A percentile compares a stretch with the other conserved stretches of the same genome.
phyloP scores from a whole-genome alignment of 768 basidiomycete genomes.

The Psilocybe cyanescens region DNA sequence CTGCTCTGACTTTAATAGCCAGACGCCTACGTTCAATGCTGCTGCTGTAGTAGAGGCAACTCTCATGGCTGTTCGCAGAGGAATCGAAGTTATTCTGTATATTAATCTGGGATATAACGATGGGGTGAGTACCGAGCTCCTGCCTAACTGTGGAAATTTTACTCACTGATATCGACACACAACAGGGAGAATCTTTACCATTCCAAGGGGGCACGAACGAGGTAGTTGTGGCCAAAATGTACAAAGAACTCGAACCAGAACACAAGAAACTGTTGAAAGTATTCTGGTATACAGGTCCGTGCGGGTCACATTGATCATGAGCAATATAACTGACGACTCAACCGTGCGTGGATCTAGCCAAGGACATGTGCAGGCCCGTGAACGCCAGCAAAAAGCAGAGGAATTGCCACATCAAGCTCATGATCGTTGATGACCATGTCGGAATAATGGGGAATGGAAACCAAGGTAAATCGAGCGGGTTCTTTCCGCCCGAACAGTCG shows the following conservation, averaged over 20 bases:
- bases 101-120: slow-evolving; percentile 16
- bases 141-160: not conserved
- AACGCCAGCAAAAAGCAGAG: slow-evolving; percentile 17
- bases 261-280: slow-evolving; percentile 8
- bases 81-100: slow-evolving; percentile 14
- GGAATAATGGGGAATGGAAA: slow-evolving; percentile 19
- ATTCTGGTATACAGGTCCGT: slow-evolving; percentile 12
- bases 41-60: slow-evolving; percentile 13
- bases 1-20: not conserved
- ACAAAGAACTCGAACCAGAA: slow-evolving; percentile 8
- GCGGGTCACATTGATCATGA: not conserved
- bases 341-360: not conserved
- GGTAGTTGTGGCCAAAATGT: slow-evolving; percentile 16
- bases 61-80: slow-evolving; percentile 9
- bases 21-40: slow-evolving; percentile 17
- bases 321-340: not conserved
- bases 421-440: slow-evolving; percentile 16
- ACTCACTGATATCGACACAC: not conserved
- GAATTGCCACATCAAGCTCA: slow-evolving; percentile 15
- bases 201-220: slow-evolving; percentile 16
- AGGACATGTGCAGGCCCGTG: slow-evolving; percentile 15
- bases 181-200: slow-evolving; percentile 14
- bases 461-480: slow-evolving; percentile 3
- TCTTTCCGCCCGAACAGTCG: not conserved
- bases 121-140: slow-evolving; percentile 1